A percentile compares a stretch with the other conserved stretches of the same genome.
Conservation (phyloP, 2,329 filamentous ascomycete genomes). For the Fusarium bulbicola region DNA sequence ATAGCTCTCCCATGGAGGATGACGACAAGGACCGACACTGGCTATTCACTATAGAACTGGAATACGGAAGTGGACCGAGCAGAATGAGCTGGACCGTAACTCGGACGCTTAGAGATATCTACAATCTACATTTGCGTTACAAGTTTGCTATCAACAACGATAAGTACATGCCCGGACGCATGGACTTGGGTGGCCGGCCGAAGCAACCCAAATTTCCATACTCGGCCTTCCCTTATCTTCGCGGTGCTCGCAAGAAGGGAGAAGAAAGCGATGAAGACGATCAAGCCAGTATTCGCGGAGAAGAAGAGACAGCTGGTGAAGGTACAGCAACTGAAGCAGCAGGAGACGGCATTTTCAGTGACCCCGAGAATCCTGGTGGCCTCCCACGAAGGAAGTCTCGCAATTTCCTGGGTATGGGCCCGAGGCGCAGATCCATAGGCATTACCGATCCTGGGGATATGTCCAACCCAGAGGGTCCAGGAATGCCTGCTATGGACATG, state of each 20-base stretch:
- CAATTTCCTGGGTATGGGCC: slow-evolving; percentile 58
- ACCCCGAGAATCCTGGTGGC: slow-evolving; percentile 45
- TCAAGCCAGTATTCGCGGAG: slow-evolving; percentile 49
- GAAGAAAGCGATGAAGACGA: slow-evolving; percentile 83
- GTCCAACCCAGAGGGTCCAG: slow-evolving; percentile 52
- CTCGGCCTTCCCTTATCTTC: slow-evolving; percentile 88
- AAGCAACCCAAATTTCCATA: slow-evolving; percentile 91
- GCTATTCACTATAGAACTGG: slow-evolving; percentile 89
- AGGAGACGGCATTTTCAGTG: slow-evolving; percentile 57
- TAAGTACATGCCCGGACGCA: slow-evolving; percentile 77
- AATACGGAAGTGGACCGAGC: slow-evolving; percentile 95
- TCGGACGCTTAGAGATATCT: slow-evolving; percentile 86
- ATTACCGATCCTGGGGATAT: slow-evolving; percentile 58
- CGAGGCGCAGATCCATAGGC: slow-evolving; percentile 61
- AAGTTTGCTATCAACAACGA: slow-evolving; percentile 86
- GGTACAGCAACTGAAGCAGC: slow-evolving; percentile 71
- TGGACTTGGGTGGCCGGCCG: slow-evolving; percentile 71
- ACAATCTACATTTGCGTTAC: slow-evolving; percentile 93
- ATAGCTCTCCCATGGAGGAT: slow-evolving; percentile 76
- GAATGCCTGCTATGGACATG: slow-evolving; percentile 61
- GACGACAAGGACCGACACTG: slow-evolving; percentile 75
- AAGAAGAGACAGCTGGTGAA: slow-evolving; percentile 59
- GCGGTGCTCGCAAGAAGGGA: slow-evolving; percentile 80
- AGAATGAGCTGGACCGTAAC: slow-evolving; percentile 97
- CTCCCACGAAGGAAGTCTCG: slow-evolving; percentile 60